Conservation (phyloP, 2,329 filamentous ascomycete species). For the Trichoderma breve region DNA sequence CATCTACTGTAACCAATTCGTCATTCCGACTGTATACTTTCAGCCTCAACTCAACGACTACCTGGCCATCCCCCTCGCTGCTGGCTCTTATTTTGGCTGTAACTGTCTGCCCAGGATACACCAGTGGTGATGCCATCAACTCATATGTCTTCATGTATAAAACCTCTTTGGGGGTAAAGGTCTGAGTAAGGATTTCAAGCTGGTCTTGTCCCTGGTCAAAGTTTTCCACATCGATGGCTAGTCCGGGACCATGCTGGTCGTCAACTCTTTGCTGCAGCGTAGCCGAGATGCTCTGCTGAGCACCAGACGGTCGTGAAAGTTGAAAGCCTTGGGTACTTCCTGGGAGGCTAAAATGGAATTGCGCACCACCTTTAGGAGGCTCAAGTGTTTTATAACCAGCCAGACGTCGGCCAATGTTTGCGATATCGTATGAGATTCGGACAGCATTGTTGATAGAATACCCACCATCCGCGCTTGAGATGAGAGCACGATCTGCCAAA, state of each 20-base stretch:
- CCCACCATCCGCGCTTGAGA: constrained; percentile 37
- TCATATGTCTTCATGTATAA: constrained; percentile 16
- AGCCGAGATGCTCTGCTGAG: constrained; percentile 11
- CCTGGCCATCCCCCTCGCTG: not conserved
- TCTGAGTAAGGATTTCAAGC: constrained; percentile 18
- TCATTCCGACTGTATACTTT: constrained; percentile 13
- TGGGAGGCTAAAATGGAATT: constrained; percentile 38
- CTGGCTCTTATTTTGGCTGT: not conserved
- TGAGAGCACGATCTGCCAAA: constrained; percentile 34
- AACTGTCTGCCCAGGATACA: constrained; percentile 19
- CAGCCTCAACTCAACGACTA: constrained; percentile 1
- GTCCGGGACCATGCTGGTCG: not conserved
- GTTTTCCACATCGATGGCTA: constrained; percentile 1
- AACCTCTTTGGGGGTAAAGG: constrained; percentile 20
- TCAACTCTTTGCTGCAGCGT: not conserved
- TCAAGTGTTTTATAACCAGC: constrained; percentile 23
- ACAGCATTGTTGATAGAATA: constrained; percentile 39
- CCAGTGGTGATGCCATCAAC: constrained; percentile 20
- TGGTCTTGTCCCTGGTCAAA: not conserved
- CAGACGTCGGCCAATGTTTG: constrained; percentile 29
- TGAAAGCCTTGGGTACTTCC: constrained; percentile 38
- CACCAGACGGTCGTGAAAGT: constrained; percentile 12
- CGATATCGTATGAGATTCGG: constrained; percentile 33
- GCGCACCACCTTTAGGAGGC: constrained; percentile 34
- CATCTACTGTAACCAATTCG: not conserved